phyloP scores from a whole-genome alignment of 768 basidiomycete species.

The Crucibulum laeve region DNA sequence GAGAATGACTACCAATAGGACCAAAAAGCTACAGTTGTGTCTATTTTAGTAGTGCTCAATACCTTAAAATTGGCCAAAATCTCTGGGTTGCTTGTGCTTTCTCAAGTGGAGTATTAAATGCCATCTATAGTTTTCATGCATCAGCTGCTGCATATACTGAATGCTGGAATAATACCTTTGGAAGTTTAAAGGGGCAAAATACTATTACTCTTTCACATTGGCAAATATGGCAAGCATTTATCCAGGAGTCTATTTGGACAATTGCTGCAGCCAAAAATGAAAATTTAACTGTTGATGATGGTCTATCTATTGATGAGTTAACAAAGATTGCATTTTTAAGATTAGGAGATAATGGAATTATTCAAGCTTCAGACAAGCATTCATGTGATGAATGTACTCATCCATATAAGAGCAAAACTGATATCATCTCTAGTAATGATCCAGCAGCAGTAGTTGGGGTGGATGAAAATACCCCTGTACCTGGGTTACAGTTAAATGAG shows the following conservation, averaged over 20 bases:
- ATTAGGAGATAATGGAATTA: not conserved
- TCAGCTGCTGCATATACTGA: not conserved
- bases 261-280: not conserved
- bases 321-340: not conserved
- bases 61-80: constrained; percentile 4
- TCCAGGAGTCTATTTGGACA: not conserved
- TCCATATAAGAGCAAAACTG: not conserved
- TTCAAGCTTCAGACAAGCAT: not conserved
- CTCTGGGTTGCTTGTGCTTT: constrained; percentile 2
- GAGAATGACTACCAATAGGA: not conserved
- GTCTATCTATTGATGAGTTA: not conserved
- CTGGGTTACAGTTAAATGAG: not conserved
- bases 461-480: not conserved
- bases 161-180: not conserved
- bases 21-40: not conserved
- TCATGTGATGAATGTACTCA: not conserved
- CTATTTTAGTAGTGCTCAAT: constrained; percentile 4
- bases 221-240: constrained; percentile 1
- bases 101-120: not conserved
- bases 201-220: too few species aligned
- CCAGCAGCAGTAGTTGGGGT: not conserved
- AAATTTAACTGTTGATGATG: not conserved
- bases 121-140: not conserved
- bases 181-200: too few species aligned
- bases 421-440: not conserved